Conservation (phyloP, 2,329 filamentous ascomycete species). For the Penicillium sclerotiorum region DNA sequence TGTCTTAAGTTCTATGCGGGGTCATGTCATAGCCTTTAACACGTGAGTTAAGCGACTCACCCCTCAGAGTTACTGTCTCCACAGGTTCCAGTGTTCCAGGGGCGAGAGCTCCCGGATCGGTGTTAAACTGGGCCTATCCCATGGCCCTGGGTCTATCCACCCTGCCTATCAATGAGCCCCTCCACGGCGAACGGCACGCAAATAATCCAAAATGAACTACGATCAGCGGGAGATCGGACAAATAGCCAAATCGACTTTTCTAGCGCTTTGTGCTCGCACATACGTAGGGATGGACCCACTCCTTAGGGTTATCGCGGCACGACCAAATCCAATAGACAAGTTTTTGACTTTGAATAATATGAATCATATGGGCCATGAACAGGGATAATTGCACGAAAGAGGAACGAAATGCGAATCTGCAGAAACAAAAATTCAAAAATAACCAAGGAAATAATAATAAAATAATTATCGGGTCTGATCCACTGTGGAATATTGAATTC, state of each 20-base stretch:
- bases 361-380: neutral
- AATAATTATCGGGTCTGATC: too few species aligned
- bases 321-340: neutral
- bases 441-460: too few species aligned
- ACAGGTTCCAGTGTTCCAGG: neutral
- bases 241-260: neutral
- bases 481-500: too few species aligned
- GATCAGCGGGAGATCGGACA: neutral
- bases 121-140: neutral
- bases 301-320: neutral
- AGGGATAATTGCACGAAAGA: too few species aligned
- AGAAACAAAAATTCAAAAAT: too few species aligned
- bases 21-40: constrained; percentile 3
- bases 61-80: neutral
- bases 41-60: constrained; percentile 9
- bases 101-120: neutral
- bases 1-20: constrained; percentile 5
- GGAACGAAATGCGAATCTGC: too few species aligned
- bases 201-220: too few species aligned
- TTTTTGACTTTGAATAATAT: neutral
- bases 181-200: neutral
- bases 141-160: neutral
- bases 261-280: neutral
- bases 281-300: neutral
- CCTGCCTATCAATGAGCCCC: neutral